phyloP scores from a whole-genome alignment of 2,329 filamentous ascomycete species.

The Epicoccum nigrum region DNA sequence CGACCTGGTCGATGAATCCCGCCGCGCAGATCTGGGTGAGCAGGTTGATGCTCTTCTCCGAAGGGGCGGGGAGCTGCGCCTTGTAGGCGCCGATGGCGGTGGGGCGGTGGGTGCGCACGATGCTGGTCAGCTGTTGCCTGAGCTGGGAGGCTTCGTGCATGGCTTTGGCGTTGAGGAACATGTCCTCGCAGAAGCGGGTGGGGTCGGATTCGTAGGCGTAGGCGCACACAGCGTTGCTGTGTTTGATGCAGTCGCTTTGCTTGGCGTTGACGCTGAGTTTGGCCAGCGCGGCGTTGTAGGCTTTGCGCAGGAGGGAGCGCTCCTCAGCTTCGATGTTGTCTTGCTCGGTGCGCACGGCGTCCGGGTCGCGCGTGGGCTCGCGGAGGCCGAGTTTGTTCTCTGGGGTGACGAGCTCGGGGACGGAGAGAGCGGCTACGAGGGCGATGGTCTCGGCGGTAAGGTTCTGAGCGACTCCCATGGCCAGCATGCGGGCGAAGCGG shows the following conservation, averaged over 20 bases:
- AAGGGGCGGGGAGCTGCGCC: constrained; percentile 63
- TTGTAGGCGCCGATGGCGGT: constrained; percentile 47
- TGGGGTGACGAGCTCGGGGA: constrained; percentile 84
- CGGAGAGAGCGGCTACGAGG: constrained; percentile 85
- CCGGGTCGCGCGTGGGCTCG: constrained; percentile 53
- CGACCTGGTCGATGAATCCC: constrained; percentile 93
- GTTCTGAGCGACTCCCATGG: constrained; percentile 81
- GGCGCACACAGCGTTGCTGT: constrained; percentile 85
- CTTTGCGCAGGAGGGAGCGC: constrained; percentile 68
- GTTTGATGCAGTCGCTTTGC: constrained; percentile 85
- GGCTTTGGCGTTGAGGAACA: constrained; percentile 86
- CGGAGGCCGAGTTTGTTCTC: constrained; percentile 76
- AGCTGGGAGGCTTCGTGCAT: constrained; percentile 87
- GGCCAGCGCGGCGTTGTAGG: constrained; percentile 74
- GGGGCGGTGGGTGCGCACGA: constrained; percentile 77
- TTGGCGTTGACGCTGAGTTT: constrained; percentile 79
- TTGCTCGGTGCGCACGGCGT: constrained; percentile 61
- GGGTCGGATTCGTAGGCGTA: constrained; percentile 60
- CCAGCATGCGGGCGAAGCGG: constrained; percentile 88
- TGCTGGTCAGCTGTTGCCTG: constrained; percentile 78
- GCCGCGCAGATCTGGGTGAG: constrained; percentile 91
- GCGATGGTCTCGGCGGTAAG: constrained; percentile 87
- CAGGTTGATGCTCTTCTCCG: constrained; percentile 70
- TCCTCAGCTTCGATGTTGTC: constrained; percentile 75
- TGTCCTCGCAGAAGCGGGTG: constrained; percentile 78